Percentiles rank a stretch among this genome's conserved stretches.
Evolutionary conservation across 164 flowering plant genomes (phyloP).

Genomic region (Magnolia kwangsiensis): DNA sequence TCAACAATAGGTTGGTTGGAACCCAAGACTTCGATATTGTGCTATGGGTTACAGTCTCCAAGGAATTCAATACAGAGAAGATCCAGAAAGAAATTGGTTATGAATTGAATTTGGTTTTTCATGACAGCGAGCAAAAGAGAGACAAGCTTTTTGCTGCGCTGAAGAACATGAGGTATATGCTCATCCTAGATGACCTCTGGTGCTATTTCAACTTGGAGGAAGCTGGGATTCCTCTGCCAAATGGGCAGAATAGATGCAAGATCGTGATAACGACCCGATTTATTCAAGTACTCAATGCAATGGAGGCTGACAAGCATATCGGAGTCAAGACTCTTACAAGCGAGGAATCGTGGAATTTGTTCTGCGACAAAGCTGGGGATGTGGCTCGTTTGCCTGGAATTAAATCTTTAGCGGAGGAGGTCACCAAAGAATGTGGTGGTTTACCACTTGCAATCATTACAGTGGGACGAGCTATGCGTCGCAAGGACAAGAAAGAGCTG

Average conservation of each 20-base stretch:
- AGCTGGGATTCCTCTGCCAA: constrained; percentile 1
- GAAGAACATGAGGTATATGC: background rate
- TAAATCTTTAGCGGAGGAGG: background rate
- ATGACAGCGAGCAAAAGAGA: background rate
- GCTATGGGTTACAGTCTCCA: constrained; percentile 2
- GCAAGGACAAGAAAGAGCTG: background rate
- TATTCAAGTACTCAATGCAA: background rate
- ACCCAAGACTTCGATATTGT: background rate
- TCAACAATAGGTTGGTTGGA: background rate
- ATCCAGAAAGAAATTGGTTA: constrained; percentile 2
- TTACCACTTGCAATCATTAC: constrained; percentile 6
- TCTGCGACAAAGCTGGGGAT: background rate
- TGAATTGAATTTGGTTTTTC: background rate
- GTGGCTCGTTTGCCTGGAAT: background rate
- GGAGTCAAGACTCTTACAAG: background rate
- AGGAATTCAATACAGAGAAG: background rate
- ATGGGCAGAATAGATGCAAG: background rate
- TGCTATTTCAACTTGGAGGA: background rate
- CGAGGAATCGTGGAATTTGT: constrained; percentile 3
- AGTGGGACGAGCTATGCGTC: constrained; percentile 1
- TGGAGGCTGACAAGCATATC: constrained; percentile 2
- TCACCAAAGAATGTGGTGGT: constrained; percentile 3
- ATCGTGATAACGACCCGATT: background rate
- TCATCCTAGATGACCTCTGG: constrained; percentile 9
- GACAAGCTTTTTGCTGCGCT: background rate